Conservation (phyloP, 352 stramenopile species). For the Phytophthora cryptogea region DNA sequence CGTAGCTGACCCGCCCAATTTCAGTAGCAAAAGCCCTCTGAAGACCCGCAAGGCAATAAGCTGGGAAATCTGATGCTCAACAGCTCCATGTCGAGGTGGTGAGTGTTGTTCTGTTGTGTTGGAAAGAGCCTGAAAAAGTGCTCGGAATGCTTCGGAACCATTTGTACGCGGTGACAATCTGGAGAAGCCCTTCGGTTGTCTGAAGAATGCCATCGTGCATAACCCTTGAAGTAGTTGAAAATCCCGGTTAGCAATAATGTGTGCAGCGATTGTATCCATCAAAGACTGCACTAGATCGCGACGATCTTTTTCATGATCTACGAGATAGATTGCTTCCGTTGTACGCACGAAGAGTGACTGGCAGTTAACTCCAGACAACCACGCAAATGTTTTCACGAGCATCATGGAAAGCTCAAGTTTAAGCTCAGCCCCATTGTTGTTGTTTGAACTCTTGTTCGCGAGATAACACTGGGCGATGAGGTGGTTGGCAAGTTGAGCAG, state of each 20-base stretch:
- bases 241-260: conserved; percentile 44
- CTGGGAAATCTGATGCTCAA: conserved; percentile 54
- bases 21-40: conserved; percentile 47
- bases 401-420: conserved; percentile 67
- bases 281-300: conserved; percentile 48
- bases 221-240: conserved; percentile 62
- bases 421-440: conserved; percentile 22
- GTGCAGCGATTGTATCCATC: conserved; percentile 43
- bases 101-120: conserved; percentile 8
- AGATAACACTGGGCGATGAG: conserved; percentile 70
- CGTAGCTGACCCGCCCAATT: conserved; percentile 35
- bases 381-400: conserved; percentile 59
- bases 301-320: conserved; percentile 66
- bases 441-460: conserved; percentile 38
- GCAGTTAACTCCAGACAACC: conserved; percentile 55
- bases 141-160: conserved; percentile 46
- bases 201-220: conserved; percentile 52
- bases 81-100: conserved; percentile 2
- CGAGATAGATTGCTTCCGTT: conserved; percentile 61
- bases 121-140: conserved; percentile 56
- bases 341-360: conserved; percentile 51
- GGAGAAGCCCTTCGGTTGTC: conserved; percentile 33
- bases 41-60: conserved; percentile 70
- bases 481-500: conserved; percentile 48
- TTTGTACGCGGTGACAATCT: conserved; percentile 46